These are phyloP conservation scores for Pythium brachiatum DNA, from an alignment of 352 stramenopile species.

Conservation along the genomic window DNA sequence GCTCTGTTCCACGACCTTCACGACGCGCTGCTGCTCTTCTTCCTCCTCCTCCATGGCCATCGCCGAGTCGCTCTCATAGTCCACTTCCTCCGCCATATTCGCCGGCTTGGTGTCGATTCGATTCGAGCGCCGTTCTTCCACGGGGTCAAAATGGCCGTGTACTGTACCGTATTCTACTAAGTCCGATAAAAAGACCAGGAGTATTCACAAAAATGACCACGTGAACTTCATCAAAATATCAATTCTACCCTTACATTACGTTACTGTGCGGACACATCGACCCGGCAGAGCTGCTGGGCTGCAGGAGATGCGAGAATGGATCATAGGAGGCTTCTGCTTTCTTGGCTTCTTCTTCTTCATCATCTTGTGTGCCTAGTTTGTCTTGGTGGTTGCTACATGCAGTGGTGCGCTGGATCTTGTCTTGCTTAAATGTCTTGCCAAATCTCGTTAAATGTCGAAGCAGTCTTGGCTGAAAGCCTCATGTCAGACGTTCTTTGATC, in stretches of 20 bases:
- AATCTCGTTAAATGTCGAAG: slow-evolving; percentile 36
- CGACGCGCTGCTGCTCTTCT: slow-evolving; percentile 36
- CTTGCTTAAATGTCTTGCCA: slow-evolving; percentile 37
- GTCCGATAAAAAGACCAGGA: background rate
- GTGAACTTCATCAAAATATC: background rate
- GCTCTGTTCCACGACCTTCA: slow-evolving; percentile 23
- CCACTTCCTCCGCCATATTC: slow-evolving; percentile 78
- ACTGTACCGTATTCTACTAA: background rate
- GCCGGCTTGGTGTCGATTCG: background rate
- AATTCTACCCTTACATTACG: background rate
- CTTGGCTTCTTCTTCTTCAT: background rate
- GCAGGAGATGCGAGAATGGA: no score
- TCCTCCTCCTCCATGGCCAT: slow-evolving; percentile 76
- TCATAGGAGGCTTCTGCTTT: no score
- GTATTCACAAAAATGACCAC: background rate
- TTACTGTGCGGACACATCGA: no score
- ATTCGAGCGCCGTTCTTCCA: background rate
- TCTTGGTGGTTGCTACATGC: background rate
- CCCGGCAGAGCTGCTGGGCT: background rate
- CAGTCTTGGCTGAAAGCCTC: slow-evolving; percentile 38
- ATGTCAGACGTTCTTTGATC: slow-evolving; percentile 65
- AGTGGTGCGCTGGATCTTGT: background rate
- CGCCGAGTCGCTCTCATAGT: slow-evolving; percentile 87
- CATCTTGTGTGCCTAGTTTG: background rate
- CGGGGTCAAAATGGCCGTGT: background rate